Base-by-base conservation (phyloP, 2,329 filamentous ascomycete species). In the Colletotrichum viniferum region DNA sequence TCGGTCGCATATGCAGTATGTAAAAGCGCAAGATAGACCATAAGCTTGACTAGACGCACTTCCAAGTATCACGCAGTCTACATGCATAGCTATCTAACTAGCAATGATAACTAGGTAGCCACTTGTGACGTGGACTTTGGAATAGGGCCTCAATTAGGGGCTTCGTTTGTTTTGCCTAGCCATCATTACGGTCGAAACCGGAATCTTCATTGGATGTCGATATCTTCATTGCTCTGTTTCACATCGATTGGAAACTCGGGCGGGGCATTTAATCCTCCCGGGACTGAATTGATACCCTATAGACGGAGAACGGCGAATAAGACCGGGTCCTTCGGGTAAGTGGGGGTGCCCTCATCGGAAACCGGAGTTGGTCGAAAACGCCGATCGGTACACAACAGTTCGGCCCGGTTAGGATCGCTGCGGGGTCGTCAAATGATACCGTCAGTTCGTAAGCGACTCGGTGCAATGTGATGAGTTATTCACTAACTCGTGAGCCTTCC, bases 41-140 rank as follows among this genome's bases (percentile, higher is more conserved):
- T 0, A 43, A 18, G 0, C 0, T n/a, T 48, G 38, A 48, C 1
- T 12, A 3, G 38, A 48, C 18, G 18, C 18, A n/a, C 4, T 4
- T 48, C 12, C 38, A 48, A 9, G 18, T 43, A n/a, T 48, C 18
- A 48, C 2, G 38, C 38, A 48, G 38, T n/a, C 18, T n/a, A 12
- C 5, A 48, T 48, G 1, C 8, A 48, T 48, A 18, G 3, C 5
- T 2, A n/a, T 3, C 5, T 0, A 12, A 48, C 3, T 48, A 48
- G 9, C 18, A n/a, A 12, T n/a, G 0, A 4, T n/a, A 7, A 48
- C 9, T 48, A n/a, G 1, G 38, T n/a, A 12, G 18, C 9, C 3
- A 6, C 3, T 5, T 48, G 12, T 5, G 32, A 32, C 30, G 30
- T 32, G 30, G 30, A 32, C 30, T 32, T 32, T 34, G 43, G 18